Evolutionary conservation across 495 filamentous ascomycete genomes (phyloP).

Genomic region (Hyaloscypha variabilis): DNA sequence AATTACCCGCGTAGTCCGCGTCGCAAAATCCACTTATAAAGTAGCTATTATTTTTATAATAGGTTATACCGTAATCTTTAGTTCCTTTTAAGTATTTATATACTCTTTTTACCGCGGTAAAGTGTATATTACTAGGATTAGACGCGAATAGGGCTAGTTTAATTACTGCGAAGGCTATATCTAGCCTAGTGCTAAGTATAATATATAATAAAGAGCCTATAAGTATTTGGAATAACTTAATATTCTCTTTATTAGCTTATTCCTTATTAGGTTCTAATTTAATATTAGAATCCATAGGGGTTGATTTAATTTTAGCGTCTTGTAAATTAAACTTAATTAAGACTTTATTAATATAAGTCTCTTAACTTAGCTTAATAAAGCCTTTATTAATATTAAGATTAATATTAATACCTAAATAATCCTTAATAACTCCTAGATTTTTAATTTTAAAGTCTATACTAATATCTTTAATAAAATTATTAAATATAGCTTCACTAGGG

Average conservation of each 20-base stretch:
- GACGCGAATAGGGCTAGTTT: slow-evolving; percentile 8
- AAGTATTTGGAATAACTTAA: slow-evolving; percentile 18
- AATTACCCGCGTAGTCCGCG: slow-evolving; percentile 20
- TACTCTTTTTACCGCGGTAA: slow-evolving; percentile 19
- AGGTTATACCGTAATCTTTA: slow-evolving; percentile 8
- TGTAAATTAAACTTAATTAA: slow-evolving; percentile 17
- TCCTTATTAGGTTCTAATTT: slow-evolving; percentile 18
- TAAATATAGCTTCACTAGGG: slow-evolving; percentile 15
- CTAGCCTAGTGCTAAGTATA: slow-evolving; percentile 24
- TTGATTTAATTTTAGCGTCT: slow-evolving; percentile 18
- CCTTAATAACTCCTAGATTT: slow-evolving; percentile 24
- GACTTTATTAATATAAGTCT: slow-evolving; percentile 26
- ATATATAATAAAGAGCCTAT: slow-evolving; percentile 28
- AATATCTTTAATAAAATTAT: slow-evolving; percentile 23
- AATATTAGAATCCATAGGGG: slow-evolving; percentile 21
- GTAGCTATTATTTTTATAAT: slow-evolving; percentile 22
- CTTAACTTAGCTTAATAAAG: slow-evolving; percentile 21
- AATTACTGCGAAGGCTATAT: slow-evolving; percentile 27
- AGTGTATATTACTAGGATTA: slow-evolving; percentile 23
- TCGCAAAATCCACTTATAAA: no score
- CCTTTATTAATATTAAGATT: slow-evolving; percentile 10
- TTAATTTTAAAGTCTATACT: slow-evolving; percentile 28
- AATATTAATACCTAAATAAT: slow-evolving; percentile 29
- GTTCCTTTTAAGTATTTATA: slow-evolving; percentile 28
- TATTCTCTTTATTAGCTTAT: slow-evolving; percentile 5